These are phyloP conservation scores for Bruguiera sexangula DNA, from an alignment of 345 rosid genomes.

Conservation along the genomic window DNA sequence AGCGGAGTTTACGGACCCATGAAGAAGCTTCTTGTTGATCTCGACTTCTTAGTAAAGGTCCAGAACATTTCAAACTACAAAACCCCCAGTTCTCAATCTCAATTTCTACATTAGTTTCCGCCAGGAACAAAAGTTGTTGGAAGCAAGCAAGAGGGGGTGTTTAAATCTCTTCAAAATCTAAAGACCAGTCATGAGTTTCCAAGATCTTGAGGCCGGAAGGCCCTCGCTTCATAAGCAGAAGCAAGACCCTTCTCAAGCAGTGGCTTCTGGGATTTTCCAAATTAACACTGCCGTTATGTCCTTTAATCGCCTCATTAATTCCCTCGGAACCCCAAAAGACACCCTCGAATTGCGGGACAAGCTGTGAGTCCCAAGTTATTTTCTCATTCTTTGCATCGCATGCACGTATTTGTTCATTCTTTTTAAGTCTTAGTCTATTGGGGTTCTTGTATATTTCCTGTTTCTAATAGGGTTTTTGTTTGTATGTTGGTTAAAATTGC, in stretches of 20 bases:
- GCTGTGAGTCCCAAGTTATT: conserved; percentile 29
- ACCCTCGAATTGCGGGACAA: conserved; percentile 62
- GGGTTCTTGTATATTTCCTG: too few species aligned
- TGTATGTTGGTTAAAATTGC: too few species aligned
- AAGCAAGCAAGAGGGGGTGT: neutral
- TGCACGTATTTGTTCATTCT: too few species aligned
- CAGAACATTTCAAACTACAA: neutral
- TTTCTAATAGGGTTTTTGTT: too few species aligned
- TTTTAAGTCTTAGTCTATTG: too few species aligned
- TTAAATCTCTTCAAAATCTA: neutral
- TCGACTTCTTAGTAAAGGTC: conserved; percentile 9
- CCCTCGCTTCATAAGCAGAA: conserved; percentile 19
- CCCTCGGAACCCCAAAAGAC: conserved; percentile 72
- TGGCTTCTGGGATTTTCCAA: conserved; percentile 69
- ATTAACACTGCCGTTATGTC: conserved; percentile 62
- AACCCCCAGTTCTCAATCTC: neutral
- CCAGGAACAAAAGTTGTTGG: neutral
- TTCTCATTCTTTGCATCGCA: neutral
- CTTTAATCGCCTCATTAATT: conserved; percentile 65
- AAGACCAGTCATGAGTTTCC: conserved; percentile 44
- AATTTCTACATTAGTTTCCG: too few species aligned
- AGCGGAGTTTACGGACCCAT: neutral
- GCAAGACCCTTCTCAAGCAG: conserved; percentile 54
- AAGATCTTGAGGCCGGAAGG: conserved; percentile 52
- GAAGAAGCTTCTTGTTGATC: conserved; percentile 8